Base-by-base conservation (phyloP, 768 basidiomycete genomes). In the Brasilioporus rufonigricans region DNA sequence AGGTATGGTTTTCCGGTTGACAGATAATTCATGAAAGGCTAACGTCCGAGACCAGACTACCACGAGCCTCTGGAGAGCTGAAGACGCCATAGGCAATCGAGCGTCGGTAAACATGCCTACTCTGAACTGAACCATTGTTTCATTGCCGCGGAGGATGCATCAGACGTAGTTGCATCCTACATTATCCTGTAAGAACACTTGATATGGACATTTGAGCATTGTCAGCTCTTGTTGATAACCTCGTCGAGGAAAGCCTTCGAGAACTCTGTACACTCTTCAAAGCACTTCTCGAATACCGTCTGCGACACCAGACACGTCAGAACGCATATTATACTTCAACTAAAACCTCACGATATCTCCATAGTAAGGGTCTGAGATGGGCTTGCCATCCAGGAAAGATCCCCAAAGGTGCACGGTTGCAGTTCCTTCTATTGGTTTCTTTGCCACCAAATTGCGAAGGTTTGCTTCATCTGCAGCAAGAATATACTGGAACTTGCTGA, bases 21-120 rank as follows among this genome's bases (percentile, higher is more conserved):
- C 21, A 19, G 1, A 18, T 44, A 46, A 24, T 18, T 26, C 19
- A 35, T 16, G n/a, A 47, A 40, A 57, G 8, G n/a, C 31, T 63
- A n/a, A 65, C 39, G 35, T 32, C 44, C 23, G 14, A 18, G 38
- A 33, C 31, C 58, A 92, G 93, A 98, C 95, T 2, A 93, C 84
- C 6, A 98, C 95, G 4, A 87, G 91, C 53, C 80, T 98, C 23
- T 98, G 95, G 95, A 87, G 85, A 64, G 82, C 89, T 9, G 93
- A 92, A 65, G 91, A 93, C 64, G 90, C 90, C 8, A 74, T 89
- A 48, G 83, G 84, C 43, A 89, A 77, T 62, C 83, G 85, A 55
- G 91, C 91, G n/a, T 81, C 90, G 5, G 89, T 91, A 16, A 79
- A 86, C 60, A 93, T 93, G 91, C 91, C 91, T 35, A 93, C 89